Evolutionary conservation across 202 grass and related monocot genomes (phyloP), one percentile per base, ranked within the genome.

Genomic region (Setaria italica): DNA sequence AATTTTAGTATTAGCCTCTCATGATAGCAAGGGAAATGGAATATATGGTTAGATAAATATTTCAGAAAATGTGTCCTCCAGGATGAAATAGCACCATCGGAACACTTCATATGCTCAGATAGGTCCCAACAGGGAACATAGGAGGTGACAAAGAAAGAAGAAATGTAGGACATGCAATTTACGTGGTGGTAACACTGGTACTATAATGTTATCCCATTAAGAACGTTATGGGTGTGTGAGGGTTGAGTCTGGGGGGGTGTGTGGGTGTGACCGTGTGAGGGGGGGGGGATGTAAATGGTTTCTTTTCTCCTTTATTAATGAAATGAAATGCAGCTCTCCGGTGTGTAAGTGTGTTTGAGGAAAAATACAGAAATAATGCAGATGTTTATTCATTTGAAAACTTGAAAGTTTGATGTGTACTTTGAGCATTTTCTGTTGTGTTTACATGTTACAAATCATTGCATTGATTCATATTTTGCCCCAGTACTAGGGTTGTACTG

Each of bases 71-170:
- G 32, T 70, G 54, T 50, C 13, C 49, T 51, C 20, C 5, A 72
- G 20, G 60, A 87, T 81, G 60, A 58, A 54, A 81, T 81, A 20
- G 25, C 70, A 87, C 32, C 68, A 84, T 62, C 19, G 57, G 60
- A 74, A 45, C 55, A 77, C 59, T 77, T 88, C 12, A 82, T 71
- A 74, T 78, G 51, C 66, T 46, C 55, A 46, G 29, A 67, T 76
- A 81, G 25, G 51, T 42, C 10, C 62, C 19, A 87, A 87, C 11
- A 59, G 37, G n/a, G 48, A 80, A 77, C 14, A 82, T 20, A 15
- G 46, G 21, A 47, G 53, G 70, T 21, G 32, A 50, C 46, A 25
- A 25, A 25, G 25, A 67, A 87, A 29, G 74, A 77, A 62, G 6
- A 46, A 74, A 33, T 10, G 46, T 55, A 69, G 33, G 14, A 72